Conservation (phyloP, 768 basidiomycete species). For the Tulasnella sp. region DNA sequence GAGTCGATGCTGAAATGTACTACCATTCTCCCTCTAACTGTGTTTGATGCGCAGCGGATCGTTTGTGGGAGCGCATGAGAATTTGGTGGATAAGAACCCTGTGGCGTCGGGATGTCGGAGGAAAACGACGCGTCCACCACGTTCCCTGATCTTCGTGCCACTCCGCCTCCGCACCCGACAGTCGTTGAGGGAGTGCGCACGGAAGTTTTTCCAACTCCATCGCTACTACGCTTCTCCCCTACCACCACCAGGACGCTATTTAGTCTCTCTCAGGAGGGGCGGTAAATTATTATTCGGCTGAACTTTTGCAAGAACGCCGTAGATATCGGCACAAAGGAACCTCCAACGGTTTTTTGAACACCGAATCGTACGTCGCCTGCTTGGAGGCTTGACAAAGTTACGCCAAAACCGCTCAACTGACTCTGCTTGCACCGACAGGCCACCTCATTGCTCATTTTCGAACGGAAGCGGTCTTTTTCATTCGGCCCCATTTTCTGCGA, state of each 20-base stretch:
- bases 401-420: background rate
- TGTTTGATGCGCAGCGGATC: background rate
- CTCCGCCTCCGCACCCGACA: constrained; percentile 12
- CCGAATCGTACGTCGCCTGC: background rate
- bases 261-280: background rate
- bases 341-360: background rate
- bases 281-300: background rate
- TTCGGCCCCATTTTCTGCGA: background rate
- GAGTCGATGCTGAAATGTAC: background rate
- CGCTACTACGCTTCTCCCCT: background rate
- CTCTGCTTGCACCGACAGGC: background rate
- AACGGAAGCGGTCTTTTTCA: background rate
- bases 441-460: background rate
- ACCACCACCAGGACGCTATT: background rate
- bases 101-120: constrained; percentile 9
- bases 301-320: background rate
- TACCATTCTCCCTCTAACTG: background rate
- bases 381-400: too few species aligned
- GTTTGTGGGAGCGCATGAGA: background rate
- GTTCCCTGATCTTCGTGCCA: constrained; percentile 10
- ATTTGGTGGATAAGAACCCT: background rate
- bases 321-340: constrained; percentile 2
- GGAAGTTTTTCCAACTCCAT: background rate
- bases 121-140: constrained; percentile 13
- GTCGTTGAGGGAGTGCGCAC: constrained; percentile 11